Base-by-base conservation (phyloP, 768 basidiomycete genomes). In the Lanmaoa pseudosensibilis region DNA sequence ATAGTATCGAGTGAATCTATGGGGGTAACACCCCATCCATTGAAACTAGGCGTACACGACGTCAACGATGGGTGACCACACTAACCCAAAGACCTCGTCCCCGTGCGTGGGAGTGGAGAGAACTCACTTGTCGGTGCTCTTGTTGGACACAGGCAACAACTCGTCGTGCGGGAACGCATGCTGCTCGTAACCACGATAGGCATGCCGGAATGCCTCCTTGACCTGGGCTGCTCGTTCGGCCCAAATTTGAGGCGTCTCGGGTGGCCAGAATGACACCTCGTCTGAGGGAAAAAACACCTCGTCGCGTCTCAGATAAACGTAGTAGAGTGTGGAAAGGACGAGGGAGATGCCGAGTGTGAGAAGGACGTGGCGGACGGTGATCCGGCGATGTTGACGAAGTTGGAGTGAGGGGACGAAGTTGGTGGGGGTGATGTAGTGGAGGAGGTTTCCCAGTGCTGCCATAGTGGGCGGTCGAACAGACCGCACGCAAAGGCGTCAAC, bases 1-100 rank as follows among this genome's bases (percentile, higher is more conserved):
- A 96, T 85, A 1, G 92, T 92, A 64, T 94, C 92, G 23, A 97
- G 77, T 1, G 90, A 84, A 66, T 97, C 94, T 47, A 92, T 80
- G 23, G 84, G 75, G 10, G 89, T 87, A 7, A 89, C 78, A 27
- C 85, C 86, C 90, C 90, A 92, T 12, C 86, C 87, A 65, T 91
- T 91, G 69, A 90, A 88, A 52, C 89, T 90, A 25, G 32, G 6
- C 7, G 21, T 2, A 36, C 13, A 37, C 6, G 46, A 55, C 4
- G 30, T 65, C 43, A 61, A 37, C 36, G 34, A 44, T 2, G n/a
- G 32, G 16, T 21, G 39, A 13, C n/a, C 9, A 46, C 6, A 27
- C 3, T 15, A 15, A 32, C 25, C n/a, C 25, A 47, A 21, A 27
- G 37, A n/a, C n/a, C 21, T n/a, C 34, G 36, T 18, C 16, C 19